Base-by-base conservation (phyloP, 2,329 filamentous ascomycete genomes). In the Epichloe brachyelytri region DNA sequence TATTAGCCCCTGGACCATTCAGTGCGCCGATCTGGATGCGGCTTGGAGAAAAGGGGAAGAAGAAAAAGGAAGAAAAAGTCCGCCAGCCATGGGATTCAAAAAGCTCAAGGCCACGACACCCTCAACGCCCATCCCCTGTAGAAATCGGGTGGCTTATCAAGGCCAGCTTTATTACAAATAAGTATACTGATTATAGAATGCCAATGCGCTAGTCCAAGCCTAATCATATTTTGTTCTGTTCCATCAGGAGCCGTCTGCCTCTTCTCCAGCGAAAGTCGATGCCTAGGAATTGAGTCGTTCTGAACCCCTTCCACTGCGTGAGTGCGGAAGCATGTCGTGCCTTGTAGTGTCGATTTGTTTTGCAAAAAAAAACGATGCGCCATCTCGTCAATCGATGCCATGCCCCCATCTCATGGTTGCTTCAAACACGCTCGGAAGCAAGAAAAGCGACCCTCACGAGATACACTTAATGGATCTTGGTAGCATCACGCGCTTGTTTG, bases 401-500 rank as follows among this genome's bases (percentile, higher is more conserved):
- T 30, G 26, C 8, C 8, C 26, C 2, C 3, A 30, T 30, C 26
- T 30, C 26, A 30, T 30, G 26, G 8, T 10, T 30, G 26, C 0
- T 30, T 30, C 10, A 10, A 30, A 11, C 30, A 30, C 3, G 1
- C 8, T 10, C 10, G 14, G 14, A 38, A 2, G 36, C 14, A 38
- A 38, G 36, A 14, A 14, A 38, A n/a, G 14, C 36, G 1, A n/a
- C 36, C 5, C 36, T 5, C 8, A 37, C 43, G 30, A 43, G 45
- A 38, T 14, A 3, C 19, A 14, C 54, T 56, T 60, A 67, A 45
- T 65, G 65, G 48, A 61, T 59, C 60, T 67, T 69, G 39, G 63
- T 63, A n/a, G 65, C 65, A 48, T 60, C 60, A 15, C 63, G 62
- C n/a, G 70, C 72, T 56, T 65, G 62, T 63, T 70, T 67, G 61